Conservation (phyloP, 441 rosid species). For the Arabidopsis hybrid region DNA sequence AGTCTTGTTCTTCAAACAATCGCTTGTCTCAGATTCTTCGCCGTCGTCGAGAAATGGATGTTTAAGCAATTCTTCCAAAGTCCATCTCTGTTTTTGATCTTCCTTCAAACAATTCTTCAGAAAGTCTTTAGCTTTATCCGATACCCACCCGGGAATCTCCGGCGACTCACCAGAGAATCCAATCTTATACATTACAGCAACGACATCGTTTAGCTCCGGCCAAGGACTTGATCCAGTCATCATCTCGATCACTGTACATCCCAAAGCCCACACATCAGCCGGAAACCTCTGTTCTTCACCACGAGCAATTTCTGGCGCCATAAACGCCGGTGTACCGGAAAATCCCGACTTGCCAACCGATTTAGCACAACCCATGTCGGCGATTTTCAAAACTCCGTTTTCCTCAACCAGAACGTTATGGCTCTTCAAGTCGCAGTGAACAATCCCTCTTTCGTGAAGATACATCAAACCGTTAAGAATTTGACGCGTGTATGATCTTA, state of each 20-base stretch:
- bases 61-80: conserved; percentile 59
- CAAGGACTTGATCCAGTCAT: conserved; percentile 76
- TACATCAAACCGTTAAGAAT: conserved; percentile 64
- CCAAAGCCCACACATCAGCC: conserved; percentile 86
- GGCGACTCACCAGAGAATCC: conserved; percentile 75
- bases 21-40: conserved; percentile 9
- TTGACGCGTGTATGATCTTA: conserved; percentile 52
- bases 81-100: conserved; percentile 68
- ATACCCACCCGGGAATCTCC: conserved; percentile 63
- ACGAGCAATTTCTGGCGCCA: conserved; percentile 93
- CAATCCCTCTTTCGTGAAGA: conserved; percentile 65
- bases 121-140: conserved; percentile 69
- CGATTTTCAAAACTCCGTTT: conserved; percentile 53
- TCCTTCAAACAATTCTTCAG: conserved; percentile 61
- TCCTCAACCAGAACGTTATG: conserved; percentile 53
- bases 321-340: conserved; percentile 90
- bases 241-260: conserved; percentile 85
- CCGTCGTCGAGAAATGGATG: conserved; percentile 63
- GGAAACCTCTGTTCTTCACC: conserved; percentile 73
- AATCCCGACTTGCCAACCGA: conserved; percentile 36
- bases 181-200: conserved; percentile 69
- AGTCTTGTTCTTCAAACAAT: conserved; percentile 26
- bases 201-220: conserved; percentile 66
- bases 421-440: conserved; percentile 73
- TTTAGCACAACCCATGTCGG: conserved; percentile 80